Evolutionary conservation across 306 rosid genomes (phyloP).

Genomic region (Sophora flavescens): DNA sequence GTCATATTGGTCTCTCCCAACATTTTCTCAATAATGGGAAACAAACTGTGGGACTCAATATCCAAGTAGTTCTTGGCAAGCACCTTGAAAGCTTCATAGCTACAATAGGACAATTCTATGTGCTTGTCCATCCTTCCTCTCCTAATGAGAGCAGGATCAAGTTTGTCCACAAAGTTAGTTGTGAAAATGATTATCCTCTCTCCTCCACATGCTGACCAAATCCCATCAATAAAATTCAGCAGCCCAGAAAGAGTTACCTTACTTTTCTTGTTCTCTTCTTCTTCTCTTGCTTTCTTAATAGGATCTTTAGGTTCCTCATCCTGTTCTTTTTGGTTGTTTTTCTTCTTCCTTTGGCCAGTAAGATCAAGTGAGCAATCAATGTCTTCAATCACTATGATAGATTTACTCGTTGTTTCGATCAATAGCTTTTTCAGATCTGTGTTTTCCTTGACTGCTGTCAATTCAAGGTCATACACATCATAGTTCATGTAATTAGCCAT

Average conservation of each 20-base stretch:
- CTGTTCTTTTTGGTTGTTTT: no score
- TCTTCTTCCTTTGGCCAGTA: background rate
- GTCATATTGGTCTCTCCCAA: slow-evolving; percentile 51
- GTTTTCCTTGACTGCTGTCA: background rate
- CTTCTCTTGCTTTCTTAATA: background rate
- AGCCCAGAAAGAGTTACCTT: background rate
- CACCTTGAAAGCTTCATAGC: slow-evolving; percentile 61
- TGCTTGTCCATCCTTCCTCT: slow-evolving; percentile 70
- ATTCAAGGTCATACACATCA: slow-evolving; percentile 54
- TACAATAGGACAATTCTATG: slow-evolving; percentile 59
- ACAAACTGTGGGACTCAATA: slow-evolving; percentile 49
- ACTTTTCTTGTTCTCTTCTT: background rate
- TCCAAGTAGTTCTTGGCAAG: slow-evolving; percentile 65
- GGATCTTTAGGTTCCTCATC: background rate
- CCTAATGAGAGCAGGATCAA: slow-evolving; percentile 62
- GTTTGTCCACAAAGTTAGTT: slow-evolving; percentile 29
- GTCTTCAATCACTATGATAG: background rate
- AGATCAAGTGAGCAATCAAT: background rate
- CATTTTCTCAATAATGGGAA: slow-evolving; percentile 34
- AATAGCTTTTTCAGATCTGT: background rate
- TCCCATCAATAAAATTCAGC: background rate
- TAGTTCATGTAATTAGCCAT: slow-evolving; percentile 58
- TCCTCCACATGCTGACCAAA: background rate
- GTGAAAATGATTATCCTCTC: background rate
- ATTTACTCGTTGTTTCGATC: background rate